Conservation (phyloP, 495 filamentous ascomycete species). For the Parathielavia appendiculata region DNA sequence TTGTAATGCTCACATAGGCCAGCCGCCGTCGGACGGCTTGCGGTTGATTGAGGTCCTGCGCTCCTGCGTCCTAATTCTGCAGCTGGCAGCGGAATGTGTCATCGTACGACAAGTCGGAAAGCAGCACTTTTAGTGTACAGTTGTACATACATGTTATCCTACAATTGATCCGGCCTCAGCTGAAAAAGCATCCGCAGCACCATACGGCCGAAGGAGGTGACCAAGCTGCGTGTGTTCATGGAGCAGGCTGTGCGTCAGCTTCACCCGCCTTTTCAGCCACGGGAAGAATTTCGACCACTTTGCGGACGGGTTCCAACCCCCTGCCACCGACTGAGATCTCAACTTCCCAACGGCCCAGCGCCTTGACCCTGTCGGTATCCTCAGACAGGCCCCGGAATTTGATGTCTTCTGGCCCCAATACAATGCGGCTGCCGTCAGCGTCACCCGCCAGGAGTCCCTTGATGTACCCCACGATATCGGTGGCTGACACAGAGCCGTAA, state of each 20-base stretch:
- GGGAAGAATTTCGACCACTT: slow-evolving; percentile 32
- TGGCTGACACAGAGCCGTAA: slow-evolving; percentile 41
- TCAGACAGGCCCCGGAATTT: slow-evolving; percentile 31
- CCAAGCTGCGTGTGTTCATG: background rate
- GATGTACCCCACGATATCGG: slow-evolving; percentile 33
- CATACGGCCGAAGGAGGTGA: too few relatives aligned
- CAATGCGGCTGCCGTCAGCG: slow-evolving; percentile 29
- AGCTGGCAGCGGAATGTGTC: too few relatives aligned
- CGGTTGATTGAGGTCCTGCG: too few relatives aligned
- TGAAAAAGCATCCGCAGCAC: too few relatives aligned
- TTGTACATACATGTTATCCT: slow-evolving; percentile 2
- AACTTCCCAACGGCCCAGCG: slow-evolving; percentile 38
- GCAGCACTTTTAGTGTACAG: slow-evolving; percentile 4
- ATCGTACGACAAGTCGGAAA: too few relatives aligned
- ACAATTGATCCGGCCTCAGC: background rate
- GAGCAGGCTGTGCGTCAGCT: background rate
- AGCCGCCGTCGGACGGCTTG: too few relatives aligned
- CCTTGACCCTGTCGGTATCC: slow-evolving; percentile 36
- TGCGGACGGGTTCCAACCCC: slow-evolving; percentile 27
- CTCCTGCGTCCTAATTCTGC: too few relatives aligned
- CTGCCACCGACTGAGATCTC: slow-evolving; percentile 24
- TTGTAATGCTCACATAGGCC: too few relatives aligned
- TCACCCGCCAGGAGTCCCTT: slow-evolving; percentile 27
- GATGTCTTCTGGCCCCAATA: slow-evolving; percentile 32
- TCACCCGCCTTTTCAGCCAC: slow-evolving; percentile 15